Evolutionary conservation across 73 alveolate species (phyloP), one percentile per base, ranked within the genome.

Genomic region (Paramecium biaurelia): DNA sequence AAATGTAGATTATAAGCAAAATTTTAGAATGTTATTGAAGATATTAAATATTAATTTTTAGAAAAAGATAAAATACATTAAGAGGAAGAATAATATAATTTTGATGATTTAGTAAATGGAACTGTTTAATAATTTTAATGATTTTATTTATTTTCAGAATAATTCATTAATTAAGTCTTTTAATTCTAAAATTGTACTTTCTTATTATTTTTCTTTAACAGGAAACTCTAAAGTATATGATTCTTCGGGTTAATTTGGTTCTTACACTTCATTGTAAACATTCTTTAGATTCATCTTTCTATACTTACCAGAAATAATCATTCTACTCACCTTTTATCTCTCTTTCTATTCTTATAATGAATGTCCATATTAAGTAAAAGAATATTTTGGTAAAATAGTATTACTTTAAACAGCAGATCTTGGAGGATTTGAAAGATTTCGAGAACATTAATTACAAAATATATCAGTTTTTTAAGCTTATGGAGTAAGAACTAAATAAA

Each of bases 341-440:
- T 72, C 86, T 34, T 37, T 72, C 45, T 72, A 35, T 38, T 72
- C 86, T 38, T 72, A 4, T 35, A 34, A 32, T 35, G 86, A 72
- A 7, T 72, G 86, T 34, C 86, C 86, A 32, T 15, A 35, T 72
- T 72, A 35, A 8, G 86, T 21, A 42, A 72, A 72, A 15, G 86
- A 32, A 28, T 14, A 35, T 72, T 72, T 72, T 35, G 86, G 86
- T 35, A 72, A 38, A 72, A 72, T 35, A 15, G 86, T 15, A n/a
- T 14, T 18, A 72, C 86, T 72, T 32, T 4, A 35, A 14, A 4
- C 45, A 37, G 86, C 86, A 37, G 86, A 72, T 34, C 58, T 30
- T 72, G 86, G 86, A 28, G 86, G 86, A 72, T 72, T 72, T 34
- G 4, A 38, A 14, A 72, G 86, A 72, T 72, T 72, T 72, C 86